Percentiles rank a stretch among this genome's conserved stretches.
Conservation (phyloP, 441 rosid genomes). For the Dalechampia spathulata region DNA sequence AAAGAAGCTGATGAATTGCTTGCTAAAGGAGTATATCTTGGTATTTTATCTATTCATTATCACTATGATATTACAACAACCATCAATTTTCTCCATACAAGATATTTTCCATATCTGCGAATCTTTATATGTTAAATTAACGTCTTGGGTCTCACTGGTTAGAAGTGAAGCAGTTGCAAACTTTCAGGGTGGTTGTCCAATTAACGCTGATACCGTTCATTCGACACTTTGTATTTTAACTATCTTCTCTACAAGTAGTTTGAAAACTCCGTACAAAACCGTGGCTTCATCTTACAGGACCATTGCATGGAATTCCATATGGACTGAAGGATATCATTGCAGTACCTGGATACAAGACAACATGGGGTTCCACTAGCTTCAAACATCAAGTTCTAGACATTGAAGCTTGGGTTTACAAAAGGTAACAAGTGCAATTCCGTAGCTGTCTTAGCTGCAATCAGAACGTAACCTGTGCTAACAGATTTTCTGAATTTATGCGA, state of each 20-base stretch:
- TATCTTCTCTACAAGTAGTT: not conserved
- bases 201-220: not conserved
- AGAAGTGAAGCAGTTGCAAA: too few relatives aligned
- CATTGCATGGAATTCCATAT: conserved; percentile 90
- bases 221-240: not conserved
- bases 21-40: conserved; percentile 67
- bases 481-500: not conserved
- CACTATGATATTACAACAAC: not conserved
- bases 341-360: conserved; percentile 69
- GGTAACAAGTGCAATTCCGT: conserved; percentile 23
- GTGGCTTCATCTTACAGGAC: conserved; percentile 36
- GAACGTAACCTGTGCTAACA: not conserved
- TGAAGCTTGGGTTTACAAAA: conserved; percentile 87
- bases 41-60: conserved; percentile 23
- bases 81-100: not conserved
- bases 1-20: conserved; percentile 75
- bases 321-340: conserved; percentile 78
- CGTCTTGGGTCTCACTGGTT: too few relatives aligned
- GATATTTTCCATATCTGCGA: not conserved
- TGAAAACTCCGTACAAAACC: not conserved
- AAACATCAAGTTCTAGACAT: conserved; percentile 63
- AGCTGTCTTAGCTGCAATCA: not conserved
- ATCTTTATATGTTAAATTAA: not conserved
- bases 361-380: conserved; percentile 80
- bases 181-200: too few relatives aligned